Evolutionary conservation across 176 grass and related monocot species (phyloP).

Genomic region (Pontederia crassipes): DNA sequence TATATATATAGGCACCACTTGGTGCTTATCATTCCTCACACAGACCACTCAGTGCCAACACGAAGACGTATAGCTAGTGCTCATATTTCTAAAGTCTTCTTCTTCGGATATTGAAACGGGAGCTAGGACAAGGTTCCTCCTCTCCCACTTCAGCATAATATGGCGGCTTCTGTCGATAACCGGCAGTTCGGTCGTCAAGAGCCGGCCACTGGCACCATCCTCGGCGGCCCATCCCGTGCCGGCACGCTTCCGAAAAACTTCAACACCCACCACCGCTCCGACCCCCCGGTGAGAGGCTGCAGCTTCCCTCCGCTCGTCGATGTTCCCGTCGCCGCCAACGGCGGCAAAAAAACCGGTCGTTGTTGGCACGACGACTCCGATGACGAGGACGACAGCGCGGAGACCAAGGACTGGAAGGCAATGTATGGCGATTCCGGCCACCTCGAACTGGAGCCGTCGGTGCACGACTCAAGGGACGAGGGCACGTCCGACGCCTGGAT

Average conservation of each 20-base stretch:
- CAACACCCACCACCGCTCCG: not conserved
- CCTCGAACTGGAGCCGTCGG: constrained; percentile 17
- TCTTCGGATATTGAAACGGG: too few species aligned
- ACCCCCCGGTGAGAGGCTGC: not conserved
- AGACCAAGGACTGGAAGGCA: constrained; percentile 1
- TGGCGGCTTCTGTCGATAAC: constrained; percentile 15
- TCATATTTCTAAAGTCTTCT: too few species aligned
- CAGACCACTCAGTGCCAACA: too few species aligned
- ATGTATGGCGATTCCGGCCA: not conserved
- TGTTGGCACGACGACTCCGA: constrained; percentile 5
- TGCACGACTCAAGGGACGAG: constrained; percentile 5
- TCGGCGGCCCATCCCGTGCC: not conserved
- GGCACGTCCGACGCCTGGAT: constrained; percentile 16
- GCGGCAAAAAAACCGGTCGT: not conserved
- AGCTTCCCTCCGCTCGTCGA: not conserved
- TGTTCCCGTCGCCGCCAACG: not conserved
- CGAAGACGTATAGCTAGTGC: too few species aligned
- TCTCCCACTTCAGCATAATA: not conserved
- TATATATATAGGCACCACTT: not conserved
- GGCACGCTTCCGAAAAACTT: not conserved
- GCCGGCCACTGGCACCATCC: not conserved
- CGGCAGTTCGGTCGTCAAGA: not conserved
- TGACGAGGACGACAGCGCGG: constrained; percentile 14
- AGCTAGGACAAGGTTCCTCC: too few species aligned
- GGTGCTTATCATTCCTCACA: too few species aligned